Evolutionary conservation across 768 basidiomycete genomes (phyloP).

Genomic region (Symmetrospora coprosmae): DNA sequence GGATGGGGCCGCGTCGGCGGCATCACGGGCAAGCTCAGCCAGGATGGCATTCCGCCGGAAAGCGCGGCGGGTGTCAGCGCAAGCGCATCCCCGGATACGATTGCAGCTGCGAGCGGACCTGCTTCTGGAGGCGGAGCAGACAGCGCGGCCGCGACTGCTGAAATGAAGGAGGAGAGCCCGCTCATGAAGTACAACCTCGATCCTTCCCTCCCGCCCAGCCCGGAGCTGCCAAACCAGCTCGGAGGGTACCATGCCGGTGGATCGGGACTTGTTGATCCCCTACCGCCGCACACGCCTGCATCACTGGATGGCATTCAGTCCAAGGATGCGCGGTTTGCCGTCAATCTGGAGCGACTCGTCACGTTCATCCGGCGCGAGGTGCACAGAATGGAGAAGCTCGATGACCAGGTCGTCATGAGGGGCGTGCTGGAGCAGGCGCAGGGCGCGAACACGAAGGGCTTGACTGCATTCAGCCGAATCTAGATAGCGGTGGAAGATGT

Average conservation of each 20-base stretch:
- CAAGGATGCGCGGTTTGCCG: constrained; percentile 42
- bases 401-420: constrained; percentile 40
- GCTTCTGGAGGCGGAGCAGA: background rate
- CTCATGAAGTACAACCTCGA: constrained; percentile 27
- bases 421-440: constrained; percentile 16
- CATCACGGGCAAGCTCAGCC: constrained; percentile 38
- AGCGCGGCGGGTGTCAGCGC: constrained; percentile 41
- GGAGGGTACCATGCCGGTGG: constrained; percentile 20
- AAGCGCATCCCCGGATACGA: too few species aligned
- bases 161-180: too few species aligned
- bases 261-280: constrained; percentile 25
- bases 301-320: constrained; percentile 11
- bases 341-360: constrained; percentile 57
- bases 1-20: constrained; percentile 48
- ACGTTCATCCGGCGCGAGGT: constrained; percentile 60
- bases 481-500: too few species aligned
- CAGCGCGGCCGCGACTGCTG: background rate
- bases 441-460: constrained; percentile 15
- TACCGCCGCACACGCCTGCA: constrained; percentile 3
- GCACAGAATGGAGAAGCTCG: constrained; percentile 48
- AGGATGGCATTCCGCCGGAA: constrained; percentile 43
- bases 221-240: constrained; percentile 42
- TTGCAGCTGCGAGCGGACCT: too few species aligned
- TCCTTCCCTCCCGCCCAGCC: constrained; percentile 45
- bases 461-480: constrained; percentile 26